Conservation (phyloP, 2,329 filamentous ascomycete genomes). For the Neocucurbitaria cava region DNA sequence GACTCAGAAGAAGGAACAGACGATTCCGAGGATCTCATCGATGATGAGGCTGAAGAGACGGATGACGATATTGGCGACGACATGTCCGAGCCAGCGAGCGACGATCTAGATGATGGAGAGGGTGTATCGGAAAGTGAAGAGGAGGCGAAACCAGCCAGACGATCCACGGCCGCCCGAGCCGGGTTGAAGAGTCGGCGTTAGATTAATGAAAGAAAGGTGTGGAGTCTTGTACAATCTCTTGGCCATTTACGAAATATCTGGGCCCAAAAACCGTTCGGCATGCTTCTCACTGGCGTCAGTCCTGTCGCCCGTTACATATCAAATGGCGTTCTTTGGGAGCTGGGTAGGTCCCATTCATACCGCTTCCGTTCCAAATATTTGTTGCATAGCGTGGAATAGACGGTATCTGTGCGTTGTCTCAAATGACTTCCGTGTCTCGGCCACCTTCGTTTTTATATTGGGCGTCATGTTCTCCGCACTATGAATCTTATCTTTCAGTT, state of each 20-base stretch:
- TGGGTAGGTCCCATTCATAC: neutral
- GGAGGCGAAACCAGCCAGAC: conserved; percentile 40
- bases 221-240: conserved; percentile 12
- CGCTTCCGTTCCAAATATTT: neutral
- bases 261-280: neutral
- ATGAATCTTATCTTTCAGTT: neutral
- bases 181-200: conserved; percentile 40
- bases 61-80: conserved; percentile 56
- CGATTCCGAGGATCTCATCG: conserved; percentile 58
- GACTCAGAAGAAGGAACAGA: conserved; percentile 63
- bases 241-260: conserved; percentile 4
- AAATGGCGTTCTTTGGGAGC: neutral
- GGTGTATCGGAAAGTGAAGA: conserved; percentile 55
- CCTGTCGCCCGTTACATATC: neutral
- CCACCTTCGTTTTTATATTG: neutral
- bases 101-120: conserved; percentile 53
- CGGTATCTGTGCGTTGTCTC: conserved; percentile 2
- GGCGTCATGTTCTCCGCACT: conserved; percentile 1
- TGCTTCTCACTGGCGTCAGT: neutral
- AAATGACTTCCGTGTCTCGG: neutral
- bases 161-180: conserved; percentile 43
- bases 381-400: conserved; percentile 14
- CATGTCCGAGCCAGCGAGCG: conserved; percentile 54
- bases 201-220: conserved; percentile 1
- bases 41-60: conserved; percentile 61